Base-by-base conservation (phyloP, 2,329 filamentous ascomycete genomes). In the Elsinoe ampelina region DNA sequence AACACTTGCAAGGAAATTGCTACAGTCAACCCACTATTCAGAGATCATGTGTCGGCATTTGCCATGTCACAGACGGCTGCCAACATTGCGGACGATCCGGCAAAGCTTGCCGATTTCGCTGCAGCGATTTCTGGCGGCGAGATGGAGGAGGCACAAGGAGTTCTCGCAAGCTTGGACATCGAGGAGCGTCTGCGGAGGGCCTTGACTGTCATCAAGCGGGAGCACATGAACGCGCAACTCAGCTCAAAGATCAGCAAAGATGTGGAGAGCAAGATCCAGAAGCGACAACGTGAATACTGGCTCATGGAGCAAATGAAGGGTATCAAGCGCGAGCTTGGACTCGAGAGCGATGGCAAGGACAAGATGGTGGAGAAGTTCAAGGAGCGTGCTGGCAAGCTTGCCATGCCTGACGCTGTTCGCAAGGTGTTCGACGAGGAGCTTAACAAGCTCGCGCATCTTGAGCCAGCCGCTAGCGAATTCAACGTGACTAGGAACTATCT, bases 261-360 rank as follows among this genome's bases (percentile, higher is more conserved):
- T 67, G 95, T 98, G 15, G 93, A 97, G 71, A 89, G 83, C 67
- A 96, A 95, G 73, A 97, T 98, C 55, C 91, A 91, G 65, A 97
- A 98, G 74, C 85, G 92, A 30, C 93, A 98, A 70, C 84, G 93
- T 54, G 93, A 98, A 69, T 98, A 97, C 74, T 97, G 90, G 88
- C 77, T 98, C 47, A 95, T 95, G 89, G 93, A 98, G 73, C 95
- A 98, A 71, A 95, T 98, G 91, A 97, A 97, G 77, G 93, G 91
- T 22, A 98, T 98, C 67, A 86, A 89, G 58, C 82, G 93, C 58
- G 93, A 98, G 72, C 82, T 98, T 50, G 93, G 95, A 19, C 89
- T 98, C 55, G 95, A 98, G 70, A 95, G 89, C 5, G 93, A 98
- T 67, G 93, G 95, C 62, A 98, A 97, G 73, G 93, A 98, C 67